Percentiles rank a stretch among this genome's conserved stretches.
phyloP scores from a whole-genome alignment of 345 rosid species.

The Syzygium grande region DNA sequence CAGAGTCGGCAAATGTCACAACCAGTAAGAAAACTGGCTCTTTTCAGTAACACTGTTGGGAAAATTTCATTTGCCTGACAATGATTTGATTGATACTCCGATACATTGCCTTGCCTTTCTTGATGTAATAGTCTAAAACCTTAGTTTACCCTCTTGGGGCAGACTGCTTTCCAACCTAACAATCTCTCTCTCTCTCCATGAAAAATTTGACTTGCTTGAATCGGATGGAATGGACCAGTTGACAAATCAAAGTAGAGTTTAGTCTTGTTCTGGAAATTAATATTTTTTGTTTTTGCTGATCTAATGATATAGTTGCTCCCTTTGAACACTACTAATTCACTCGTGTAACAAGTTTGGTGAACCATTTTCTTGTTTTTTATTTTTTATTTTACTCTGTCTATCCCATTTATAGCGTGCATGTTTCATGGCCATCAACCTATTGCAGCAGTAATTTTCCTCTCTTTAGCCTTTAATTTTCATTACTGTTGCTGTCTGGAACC shows the following conservation, averaged over 20 bases:
- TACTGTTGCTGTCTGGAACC: conserved; percentile 27
- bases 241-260: neutral
- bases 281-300: neutral
- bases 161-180: neutral
- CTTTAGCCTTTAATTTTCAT: conserved; percentile 28
- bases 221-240: neutral
- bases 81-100: neutral
- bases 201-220: neutral
- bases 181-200: neutral
- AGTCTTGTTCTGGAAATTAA: neutral
- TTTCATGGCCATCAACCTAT: neutral
- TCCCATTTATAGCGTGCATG: neutral
- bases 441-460: neutral
- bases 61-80: conserved; percentile 4
- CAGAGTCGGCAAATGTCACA: neutral
- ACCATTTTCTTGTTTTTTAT: neutral
- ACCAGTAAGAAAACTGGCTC: neutral
- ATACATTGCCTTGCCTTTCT: neutral
- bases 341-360: conserved; percentile 3
- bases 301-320: neutral
- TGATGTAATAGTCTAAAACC: neutral
- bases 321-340: neutral
- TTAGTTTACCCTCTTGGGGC: neutral
- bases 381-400: neutral
- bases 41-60: conserved; percentile 1